phyloP scores from a whole-genome alignment of 768 basidiomycete genomes.

The Naganishia randhawae region DNA sequence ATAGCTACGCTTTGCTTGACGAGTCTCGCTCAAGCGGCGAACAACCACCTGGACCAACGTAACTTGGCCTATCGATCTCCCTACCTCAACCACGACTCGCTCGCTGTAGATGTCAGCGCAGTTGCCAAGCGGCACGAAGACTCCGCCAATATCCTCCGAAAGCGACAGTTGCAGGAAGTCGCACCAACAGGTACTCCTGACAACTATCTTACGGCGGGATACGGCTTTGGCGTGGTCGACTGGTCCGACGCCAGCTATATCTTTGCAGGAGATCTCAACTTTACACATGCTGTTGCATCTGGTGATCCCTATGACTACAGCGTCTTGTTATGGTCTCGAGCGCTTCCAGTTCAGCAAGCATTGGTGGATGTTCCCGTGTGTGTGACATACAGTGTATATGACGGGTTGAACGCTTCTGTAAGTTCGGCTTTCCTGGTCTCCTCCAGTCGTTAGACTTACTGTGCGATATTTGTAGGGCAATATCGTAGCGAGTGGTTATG shows the following conservation, averaged over 20 bases:
- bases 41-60: slow-evolving; percentile 24
- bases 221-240: slow-evolving; percentile 32
- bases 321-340: slow-evolving; percentile 63
- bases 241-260: slow-evolving; percentile 30
- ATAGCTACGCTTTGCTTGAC: slow-evolving; percentile 12
- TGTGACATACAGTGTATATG: slow-evolving; percentile 55
- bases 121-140: slow-evolving; percentile 28
- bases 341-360: slow-evolving; percentile 51
- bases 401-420: slow-evolving; percentile 38
- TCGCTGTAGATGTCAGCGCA: slow-evolving; percentile 26
- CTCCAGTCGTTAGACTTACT: not conserved
- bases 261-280: slow-evolving; percentile 33
- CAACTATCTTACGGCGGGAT: slow-evolving; percentile 31
- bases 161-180: slow-evolving; percentile 21
- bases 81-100: slow-evolving; percentile 27
- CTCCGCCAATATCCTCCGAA: slow-evolving; percentile 10
- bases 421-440: not conserved
- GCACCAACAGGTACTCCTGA: slow-evolving; percentile 22
- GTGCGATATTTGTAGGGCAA: slow-evolving; percentile 14
- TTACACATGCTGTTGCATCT: slow-evolving; percentile 40
- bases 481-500: slow-evolving; percentile 55
- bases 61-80: slow-evolving; percentile 33
- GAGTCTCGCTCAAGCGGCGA: slow-evolving; percentile 14
- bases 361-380: slow-evolving; percentile 58
- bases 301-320: slow-evolving; percentile 60